A percentile compares a stretch with the other conserved stretches of the same genome.
Evolutionary conservation across 805 yeast species (phyloP).

Genomic region (Myxozyma geophila): DNA sequence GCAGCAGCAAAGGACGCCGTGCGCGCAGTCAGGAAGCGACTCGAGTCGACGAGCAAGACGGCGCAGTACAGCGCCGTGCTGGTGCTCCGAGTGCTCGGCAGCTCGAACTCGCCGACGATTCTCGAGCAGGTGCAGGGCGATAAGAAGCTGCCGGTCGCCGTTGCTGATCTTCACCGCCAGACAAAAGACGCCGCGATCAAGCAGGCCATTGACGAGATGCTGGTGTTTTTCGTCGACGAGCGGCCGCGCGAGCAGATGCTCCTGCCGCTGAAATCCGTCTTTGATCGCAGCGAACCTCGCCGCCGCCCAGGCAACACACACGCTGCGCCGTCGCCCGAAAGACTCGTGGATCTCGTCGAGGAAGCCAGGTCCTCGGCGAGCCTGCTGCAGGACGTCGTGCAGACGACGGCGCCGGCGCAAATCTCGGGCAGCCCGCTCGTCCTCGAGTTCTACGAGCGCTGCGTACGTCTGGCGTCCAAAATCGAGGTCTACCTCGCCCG

Average conservation of each 20-base stretch:
- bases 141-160: conserved; percentile 16
- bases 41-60: conserved; percentile 12
- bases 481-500: conserved; percentile 14
- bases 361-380: conserved; percentile 27
- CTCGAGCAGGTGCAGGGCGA: conserved; percentile 18
- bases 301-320: background rate
- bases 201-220: conserved; percentile 8
- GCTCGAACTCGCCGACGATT: conserved; percentile 24
- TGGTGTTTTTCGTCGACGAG: conserved; percentile 5
- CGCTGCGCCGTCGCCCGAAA: background rate
- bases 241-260: conserved; percentile 3
- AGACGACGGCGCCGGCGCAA: conserved; percentile 25
- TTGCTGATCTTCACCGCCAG: conserved; percentile 8
- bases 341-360: conserved; percentile 5
- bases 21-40: conserved; percentile 24
- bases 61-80: conserved; percentile 30
- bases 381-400: conserved; percentile 24
- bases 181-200: conserved; percentile 22
- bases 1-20: conserved; percentile 31
- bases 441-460: conserved; percentile 33
- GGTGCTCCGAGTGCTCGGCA: conserved; percentile 25
- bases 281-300: background rate
- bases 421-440: conserved; percentile 30
- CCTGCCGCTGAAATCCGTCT: background rate
- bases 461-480: conserved; percentile 17